Evolutionary conservation across 2,329 filamentous ascomycete species (phyloP).

Genomic region (Penicillium sp.): DNA sequence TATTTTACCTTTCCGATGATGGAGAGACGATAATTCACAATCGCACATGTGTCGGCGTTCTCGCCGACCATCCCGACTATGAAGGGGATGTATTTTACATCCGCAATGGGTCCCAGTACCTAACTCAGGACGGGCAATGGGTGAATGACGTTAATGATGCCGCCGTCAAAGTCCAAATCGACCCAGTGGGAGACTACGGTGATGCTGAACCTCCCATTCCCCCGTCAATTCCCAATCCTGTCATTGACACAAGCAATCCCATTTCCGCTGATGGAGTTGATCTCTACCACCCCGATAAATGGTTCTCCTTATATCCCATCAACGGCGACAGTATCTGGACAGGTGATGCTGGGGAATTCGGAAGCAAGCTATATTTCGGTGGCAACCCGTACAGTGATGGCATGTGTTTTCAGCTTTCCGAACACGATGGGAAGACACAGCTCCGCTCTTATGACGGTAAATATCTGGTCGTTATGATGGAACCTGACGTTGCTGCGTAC

Average conservation of each 20-base stretch:
- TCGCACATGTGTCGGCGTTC: neutral
- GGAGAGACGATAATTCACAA: neutral
- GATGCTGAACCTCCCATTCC: neutral
- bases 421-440: neutral
- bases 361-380: neutral
- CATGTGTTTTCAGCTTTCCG: neutral
- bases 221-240: neutral
- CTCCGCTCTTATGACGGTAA: neutral
- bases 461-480: neutral
- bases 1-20: neutral
- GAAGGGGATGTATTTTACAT: neutral
- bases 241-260: neutral
- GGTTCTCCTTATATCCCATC: neutral
- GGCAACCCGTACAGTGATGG: neutral
- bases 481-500: neutral
- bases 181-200: neutral
- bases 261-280: neutral
- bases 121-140: neutral
- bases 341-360: neutral
- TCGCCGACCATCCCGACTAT: neutral
- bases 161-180: neutral
- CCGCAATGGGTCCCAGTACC: neutral
- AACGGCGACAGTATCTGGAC: neutral
- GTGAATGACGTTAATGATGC: neutral
- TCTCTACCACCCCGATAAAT: neutral